phyloP scores from a whole-genome alignment of 2,329 filamentous ascomycete genomes.

The Ceratocystis huliohia region DNA sequence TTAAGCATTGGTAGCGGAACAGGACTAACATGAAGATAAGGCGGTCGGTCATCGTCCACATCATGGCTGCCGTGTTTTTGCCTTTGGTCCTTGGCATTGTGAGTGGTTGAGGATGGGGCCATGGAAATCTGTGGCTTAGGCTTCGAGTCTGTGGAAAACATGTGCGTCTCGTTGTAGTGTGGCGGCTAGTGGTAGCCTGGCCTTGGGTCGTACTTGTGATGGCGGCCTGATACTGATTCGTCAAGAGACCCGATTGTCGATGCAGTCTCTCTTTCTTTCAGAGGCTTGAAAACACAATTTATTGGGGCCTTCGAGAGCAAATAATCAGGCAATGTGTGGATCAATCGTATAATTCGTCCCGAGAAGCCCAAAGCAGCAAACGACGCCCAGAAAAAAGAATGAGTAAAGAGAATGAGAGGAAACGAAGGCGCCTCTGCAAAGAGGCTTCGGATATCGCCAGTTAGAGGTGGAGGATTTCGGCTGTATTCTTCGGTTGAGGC shows the following conservation, averaged over 20 bases:
- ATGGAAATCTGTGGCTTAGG: slow-evolving; percentile 9
- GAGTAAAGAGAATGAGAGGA: background rate
- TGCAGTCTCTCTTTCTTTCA: too few relatives aligned
- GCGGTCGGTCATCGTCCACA: slow-evolving; percentile 34
- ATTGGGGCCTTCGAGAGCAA: too few relatives aligned
- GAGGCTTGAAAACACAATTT: too few relatives aligned
- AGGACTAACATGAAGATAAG: slow-evolving; percentile 33
- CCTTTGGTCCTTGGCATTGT: slow-evolving; percentile 15
- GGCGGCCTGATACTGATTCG: too few relatives aligned
- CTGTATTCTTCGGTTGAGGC: background rate
- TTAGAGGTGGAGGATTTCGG: background rate
- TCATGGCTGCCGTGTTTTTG: slow-evolving; percentile 24
- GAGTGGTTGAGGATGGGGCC: slow-evolving; percentile 8
- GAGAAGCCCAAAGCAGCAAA: background rate
- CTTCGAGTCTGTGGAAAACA: background rate
- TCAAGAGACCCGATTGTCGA: too few relatives aligned
- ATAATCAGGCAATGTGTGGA: too few relatives aligned
- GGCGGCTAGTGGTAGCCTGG: background rate
- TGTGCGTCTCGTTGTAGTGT: background rate
- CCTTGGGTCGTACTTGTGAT: background rate
- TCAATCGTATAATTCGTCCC: too few relatives aligned
- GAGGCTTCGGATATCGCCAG: background rate
- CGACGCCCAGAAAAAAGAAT: background rate
- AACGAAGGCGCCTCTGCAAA: background rate
- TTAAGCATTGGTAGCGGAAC: background rate